Evolutionary conservation across 495 filamentous ascomycete genomes (phyloP), one percentile per base, ranked within the genome.

Genomic region (Aspergillus olivimuriae): DNA sequence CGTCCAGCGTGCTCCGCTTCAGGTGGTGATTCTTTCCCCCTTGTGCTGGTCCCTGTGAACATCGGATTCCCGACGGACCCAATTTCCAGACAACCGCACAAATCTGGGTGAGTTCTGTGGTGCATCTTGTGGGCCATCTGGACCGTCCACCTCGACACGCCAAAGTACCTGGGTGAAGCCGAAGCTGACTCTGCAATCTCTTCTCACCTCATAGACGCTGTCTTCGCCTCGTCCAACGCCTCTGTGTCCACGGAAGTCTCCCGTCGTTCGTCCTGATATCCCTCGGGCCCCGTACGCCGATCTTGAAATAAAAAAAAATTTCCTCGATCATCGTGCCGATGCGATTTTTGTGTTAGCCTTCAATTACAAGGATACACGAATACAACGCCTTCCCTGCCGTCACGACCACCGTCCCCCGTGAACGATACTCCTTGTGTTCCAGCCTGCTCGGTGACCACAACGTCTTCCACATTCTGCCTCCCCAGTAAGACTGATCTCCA

Each of bases 401-500:
- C 24, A n/a, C n/a, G 5, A 28, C 24, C 24, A 28, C 24, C 6
- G 24, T 28, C 24, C 24, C 24, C 11, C 5, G 24, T 28, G 24
- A 28, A 28, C 24, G 24, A 28, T 28, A 28, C 24, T 28, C 24
- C 26, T 14, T 46, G 11, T 39, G 16, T 15, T 41, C 33, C 21
- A 23, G 37, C 43, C 34, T 17, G 34, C 35, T 20, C 40, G 34
- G 26, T 26, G 41, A 18, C 30, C 46, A 32, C 39, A 22, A 21
- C 7, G 40, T 10, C 44, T 21, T 37, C 21, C 21, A 41, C 17
- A 26, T 36, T 28, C 24, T 24, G 28, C 41, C 18, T 17, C n/a
- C 42, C 31, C 35, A 50, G 37, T 56, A 55, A 48, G 57, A 61
- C 24, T 37, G 40, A 58, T 39, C 28, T 43, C 51, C 11, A 5